These are phyloP conservation scores for Lentinula aciculospora DNA, from an alignment of 768 basidiomycete genomes.

Conservation along the genomic window DNA sequence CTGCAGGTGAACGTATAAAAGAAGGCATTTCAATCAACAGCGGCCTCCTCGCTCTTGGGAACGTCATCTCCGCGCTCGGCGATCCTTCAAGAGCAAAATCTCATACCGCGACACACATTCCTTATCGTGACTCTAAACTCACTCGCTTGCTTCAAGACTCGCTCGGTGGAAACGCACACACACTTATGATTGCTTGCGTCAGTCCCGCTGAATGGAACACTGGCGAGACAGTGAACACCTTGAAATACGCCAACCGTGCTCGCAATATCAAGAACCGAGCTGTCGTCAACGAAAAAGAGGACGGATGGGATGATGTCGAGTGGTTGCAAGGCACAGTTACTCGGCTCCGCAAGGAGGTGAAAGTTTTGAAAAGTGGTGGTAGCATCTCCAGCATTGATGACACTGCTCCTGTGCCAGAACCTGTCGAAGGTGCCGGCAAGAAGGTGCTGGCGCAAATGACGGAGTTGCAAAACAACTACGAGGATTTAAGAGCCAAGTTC, in stretches of 20 bases:
- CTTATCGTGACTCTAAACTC: constrained; percentile 98
- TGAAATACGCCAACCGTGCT: constrained; percentile 97
- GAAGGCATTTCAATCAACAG: constrained; percentile 99
- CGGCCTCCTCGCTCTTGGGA: constrained; percentile 92
- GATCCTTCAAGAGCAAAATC: constrained; percentile 87
- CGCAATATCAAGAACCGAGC: constrained; percentile 96
- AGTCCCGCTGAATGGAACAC: constrained; percentile 95
- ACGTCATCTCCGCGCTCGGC: constrained; percentile 96
- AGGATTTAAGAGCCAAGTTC: constrained; percentile 77
- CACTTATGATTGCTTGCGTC: constrained; percentile 98
- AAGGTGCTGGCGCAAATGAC: constrained; percentile 76
- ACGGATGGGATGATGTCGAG: constrained; percentile 98
- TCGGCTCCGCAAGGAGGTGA: constrained; percentile 84
- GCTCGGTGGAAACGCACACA: constrained; percentile 94
- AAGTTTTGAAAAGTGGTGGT: constrained; percentile 64
- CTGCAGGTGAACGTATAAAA: constrained; percentile 93
- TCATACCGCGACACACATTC: constrained; percentile 82
- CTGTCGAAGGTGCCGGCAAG: constrained; percentile 64
- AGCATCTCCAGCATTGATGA: constrained; percentile 17
- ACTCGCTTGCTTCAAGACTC: constrained; percentile 95
- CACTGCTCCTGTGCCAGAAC: constrained; percentile 20
- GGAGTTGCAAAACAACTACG: constrained; percentile 81
- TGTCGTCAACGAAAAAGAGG: constrained; percentile 88
- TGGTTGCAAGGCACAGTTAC: constrained; percentile 88
- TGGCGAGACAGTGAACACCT: constrained; percentile 87